Conservation (phyloP, 345 rosid genomes). For the Linum usitatissimum region DNA sequence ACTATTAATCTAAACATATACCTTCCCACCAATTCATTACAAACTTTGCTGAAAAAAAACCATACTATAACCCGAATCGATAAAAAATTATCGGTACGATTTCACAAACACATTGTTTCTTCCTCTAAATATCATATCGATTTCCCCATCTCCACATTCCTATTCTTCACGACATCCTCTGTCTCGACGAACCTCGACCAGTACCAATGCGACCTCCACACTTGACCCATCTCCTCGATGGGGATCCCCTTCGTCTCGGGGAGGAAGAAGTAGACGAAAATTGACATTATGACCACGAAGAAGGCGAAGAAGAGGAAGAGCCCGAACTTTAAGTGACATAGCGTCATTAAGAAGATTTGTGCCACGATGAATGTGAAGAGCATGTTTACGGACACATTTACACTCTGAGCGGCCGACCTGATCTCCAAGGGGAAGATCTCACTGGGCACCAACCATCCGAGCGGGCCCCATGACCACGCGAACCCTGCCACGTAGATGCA, state of each 20-base stretch:
- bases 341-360: conserved; percentile 63
- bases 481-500: conserved; percentile 75
- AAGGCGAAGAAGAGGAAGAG: conserved; percentile 52
- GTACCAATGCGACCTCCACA: conserved; percentile 58
- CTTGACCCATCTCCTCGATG: conserved; percentile 54
- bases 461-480: conserved; percentile 98
- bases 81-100: no score
- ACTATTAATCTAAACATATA: no score
- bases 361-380: conserved; percentile 68
- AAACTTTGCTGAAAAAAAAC: no score
- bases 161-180: conserved; percentile 15
- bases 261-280: conserved; percentile 43
- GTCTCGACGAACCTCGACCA: conserved; percentile 46
- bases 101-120: no score
- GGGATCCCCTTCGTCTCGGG: conserved; percentile 69
- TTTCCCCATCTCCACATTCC: conserved; percentile 39
- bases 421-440: conserved; percentile 88
- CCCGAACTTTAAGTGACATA: conserved; percentile 78
- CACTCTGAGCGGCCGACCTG: conserved; percentile 81
- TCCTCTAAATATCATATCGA: neutral
- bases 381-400: conserved; percentile 86
- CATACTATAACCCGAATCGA: no score
- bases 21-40: no score
- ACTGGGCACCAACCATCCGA: conserved; percentile 87
- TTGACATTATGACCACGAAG: conserved; percentile 49